phyloP scores from a whole-genome alignment of 2,329 filamentous ascomycete genomes.

The Pseudocercospora pini-densiflorae region DNA sequence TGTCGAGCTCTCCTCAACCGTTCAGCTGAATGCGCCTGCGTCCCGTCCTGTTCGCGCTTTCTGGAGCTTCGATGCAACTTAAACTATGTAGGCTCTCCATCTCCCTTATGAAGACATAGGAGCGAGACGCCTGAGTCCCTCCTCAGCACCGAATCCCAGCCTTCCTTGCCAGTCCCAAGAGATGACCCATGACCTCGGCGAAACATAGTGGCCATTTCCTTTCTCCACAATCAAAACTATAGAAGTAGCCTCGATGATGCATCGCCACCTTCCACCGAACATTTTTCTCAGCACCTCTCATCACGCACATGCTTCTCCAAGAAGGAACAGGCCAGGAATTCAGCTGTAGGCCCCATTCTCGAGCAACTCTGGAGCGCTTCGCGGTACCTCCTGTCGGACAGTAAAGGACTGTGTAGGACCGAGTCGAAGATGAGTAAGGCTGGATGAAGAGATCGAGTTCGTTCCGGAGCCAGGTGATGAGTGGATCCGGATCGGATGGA shows the following conservation, averaged over 20 bases:
- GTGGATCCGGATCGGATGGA: not conserved
- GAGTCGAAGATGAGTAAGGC: not conserved
- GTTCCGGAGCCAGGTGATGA: not conserved
- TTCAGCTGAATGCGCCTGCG: not conserved
- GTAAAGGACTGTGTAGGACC: not conserved
- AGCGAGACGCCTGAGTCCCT: too few relatives aligned
- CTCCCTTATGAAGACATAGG: too few relatives aligned
- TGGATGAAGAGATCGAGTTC: constrained; percentile 4
- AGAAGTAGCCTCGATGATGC: not conserved
- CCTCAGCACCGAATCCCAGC: not conserved
- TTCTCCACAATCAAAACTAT: not conserved
- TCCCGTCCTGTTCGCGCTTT: not conserved
- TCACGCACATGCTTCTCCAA: not conserved
- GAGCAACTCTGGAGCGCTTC: not conserved
- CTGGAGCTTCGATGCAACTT: not conserved
- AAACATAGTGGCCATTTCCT: not conserved
- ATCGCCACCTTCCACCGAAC: not conserved
- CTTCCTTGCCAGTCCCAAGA: not conserved
- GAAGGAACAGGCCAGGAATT: not conserved
- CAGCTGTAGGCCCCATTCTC: not conserved
- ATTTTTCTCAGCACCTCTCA: not conserved
- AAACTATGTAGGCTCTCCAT: not conserved
- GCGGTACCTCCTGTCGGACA: not conserved
- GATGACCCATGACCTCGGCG: not conserved
- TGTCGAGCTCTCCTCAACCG: not conserved